A percentile compares a stretch with the other conserved stretches of the same genome.
phyloP scores from a whole-genome alignment of 208 protist species.

The Balamuthia mandrillaris region DNA sequence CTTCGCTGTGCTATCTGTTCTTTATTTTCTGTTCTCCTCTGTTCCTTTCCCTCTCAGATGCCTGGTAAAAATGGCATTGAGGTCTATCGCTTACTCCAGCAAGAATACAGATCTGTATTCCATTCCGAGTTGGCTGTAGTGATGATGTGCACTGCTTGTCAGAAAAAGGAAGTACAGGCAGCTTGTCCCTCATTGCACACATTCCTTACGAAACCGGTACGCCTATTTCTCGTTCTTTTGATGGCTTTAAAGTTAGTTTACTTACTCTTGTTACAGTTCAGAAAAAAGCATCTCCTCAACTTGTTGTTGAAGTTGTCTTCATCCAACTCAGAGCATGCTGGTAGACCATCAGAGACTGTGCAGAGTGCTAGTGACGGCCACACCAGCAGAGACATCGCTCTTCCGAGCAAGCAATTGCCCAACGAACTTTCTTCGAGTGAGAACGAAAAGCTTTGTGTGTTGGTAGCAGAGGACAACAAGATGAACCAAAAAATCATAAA shows the following conservation, averaged over 20 bases:
- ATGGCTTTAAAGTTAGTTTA: not conserved
- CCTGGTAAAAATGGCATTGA: not conserved
- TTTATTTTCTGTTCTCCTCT: not conserved
- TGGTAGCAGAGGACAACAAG: slow-evolving; percentile 8
- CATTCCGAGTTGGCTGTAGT: not conserved
- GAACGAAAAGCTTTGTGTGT: not conserved
- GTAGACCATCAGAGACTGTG: not conserved
- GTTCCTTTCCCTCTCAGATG: not conserved
- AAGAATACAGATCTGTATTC: too few relatives aligned
- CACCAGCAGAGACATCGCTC: not conserved
- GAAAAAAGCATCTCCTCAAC: slow-evolving; percentile 25
- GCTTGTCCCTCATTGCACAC: slow-evolving; percentile 3
- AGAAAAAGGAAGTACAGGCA: slow-evolving; percentile 24
- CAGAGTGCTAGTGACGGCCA: not conserved
- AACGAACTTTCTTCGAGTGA: not conserved
- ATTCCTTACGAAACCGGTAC: slow-evolving; percentile 26
- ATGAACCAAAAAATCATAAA: not conserved
- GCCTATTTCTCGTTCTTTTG: not conserved
- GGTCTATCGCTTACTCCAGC: not conserved
- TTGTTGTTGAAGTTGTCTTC: slow-evolving; percentile 11
- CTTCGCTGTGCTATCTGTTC: not conserved
- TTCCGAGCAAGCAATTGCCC: not conserved
- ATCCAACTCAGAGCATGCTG: not conserved
- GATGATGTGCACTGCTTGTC: slow-evolving; percentile 26
- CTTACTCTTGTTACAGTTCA: not conserved